A percentile compares a stretch with the other conserved stretches of the same genome.
These are phyloP conservation scores for Blastobotrys chiropterorum DNA, from an alignment of 805 yeast genomes.

Conservation along the genomic window DNA sequence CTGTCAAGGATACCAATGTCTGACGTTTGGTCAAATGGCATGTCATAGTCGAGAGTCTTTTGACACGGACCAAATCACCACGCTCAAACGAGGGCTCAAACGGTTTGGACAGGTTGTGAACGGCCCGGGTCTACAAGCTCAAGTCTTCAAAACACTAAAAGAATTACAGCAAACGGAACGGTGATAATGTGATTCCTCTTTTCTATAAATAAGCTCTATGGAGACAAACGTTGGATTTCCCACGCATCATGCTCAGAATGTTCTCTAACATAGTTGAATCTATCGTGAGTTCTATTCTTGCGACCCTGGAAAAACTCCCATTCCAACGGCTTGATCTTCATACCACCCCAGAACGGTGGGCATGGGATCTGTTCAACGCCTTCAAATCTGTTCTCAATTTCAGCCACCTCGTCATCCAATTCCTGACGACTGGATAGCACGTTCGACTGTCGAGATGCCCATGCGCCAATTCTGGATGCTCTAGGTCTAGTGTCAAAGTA, in stretches of 20 bases:
- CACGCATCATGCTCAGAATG: conserved; percentile 37
- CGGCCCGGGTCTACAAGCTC: background rate
- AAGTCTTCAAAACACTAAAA: background rate
- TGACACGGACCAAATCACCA: no score
- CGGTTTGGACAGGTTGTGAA: background rate
- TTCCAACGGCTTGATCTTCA: conserved; percentile 80
- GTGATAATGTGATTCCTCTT: background rate
- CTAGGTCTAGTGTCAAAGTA: conserved; percentile 87
- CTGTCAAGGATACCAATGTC: conserved; percentile 7
- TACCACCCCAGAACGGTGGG: conserved; percentile 95
- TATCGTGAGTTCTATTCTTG: conserved; percentile 80
- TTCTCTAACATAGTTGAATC: conserved; percentile 65
- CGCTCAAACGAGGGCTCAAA: no score
- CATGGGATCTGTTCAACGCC: conserved; percentile 66
- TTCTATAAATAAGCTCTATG: conserved; percentile 29
- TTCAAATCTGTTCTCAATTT: conserved; percentile 52
- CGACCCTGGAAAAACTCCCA: conserved; percentile 99
- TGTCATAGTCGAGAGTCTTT: background rate
- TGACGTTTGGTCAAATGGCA: conserved; percentile 9
- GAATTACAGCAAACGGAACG: background rate
- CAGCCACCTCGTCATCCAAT: conserved; percentile 47
- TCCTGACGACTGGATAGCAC: conserved; percentile 52
- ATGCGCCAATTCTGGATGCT: conserved; percentile 91
- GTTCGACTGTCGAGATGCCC: conserved; percentile 88
- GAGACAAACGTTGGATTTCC: conserved; percentile 66